phyloP scores from a whole-genome alignment of 495 filamentous ascomycete genomes.

The Annulohypoxylon maeteangense region DNA sequence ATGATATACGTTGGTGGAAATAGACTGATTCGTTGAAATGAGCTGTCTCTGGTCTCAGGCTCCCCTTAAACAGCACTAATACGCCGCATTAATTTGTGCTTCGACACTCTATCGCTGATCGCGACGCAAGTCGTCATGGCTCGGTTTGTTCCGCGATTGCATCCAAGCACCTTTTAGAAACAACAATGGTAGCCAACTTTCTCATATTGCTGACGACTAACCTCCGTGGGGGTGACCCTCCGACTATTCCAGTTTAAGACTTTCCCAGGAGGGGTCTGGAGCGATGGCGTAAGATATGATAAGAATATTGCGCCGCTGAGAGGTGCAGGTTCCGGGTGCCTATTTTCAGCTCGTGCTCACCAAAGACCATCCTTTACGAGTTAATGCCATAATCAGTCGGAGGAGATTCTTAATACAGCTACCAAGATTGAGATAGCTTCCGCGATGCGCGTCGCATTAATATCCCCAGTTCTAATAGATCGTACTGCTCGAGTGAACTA shows the following conservation, averaged over 20 bases:
- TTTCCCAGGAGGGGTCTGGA: constrained; percentile 11
- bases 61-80: constrained; percentile 3
- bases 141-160: constrained; percentile 16
- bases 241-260: not conserved
- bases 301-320: not conserved
- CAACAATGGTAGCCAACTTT: not conserved
- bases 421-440: not conserved
- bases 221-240: constrained; percentile 6
- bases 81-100: not conserved
- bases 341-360: not conserved
- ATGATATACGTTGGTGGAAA: constrained; percentile 8
- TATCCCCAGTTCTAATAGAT: constrained; percentile 4
- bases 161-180: not conserved
- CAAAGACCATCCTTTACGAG: not conserved
- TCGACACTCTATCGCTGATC: not conserved
- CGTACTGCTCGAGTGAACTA: not conserved
- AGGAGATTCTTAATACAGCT: not conserved
- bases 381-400: not conserved
- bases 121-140: not conserved
- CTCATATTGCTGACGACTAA: constrained; percentile 8
- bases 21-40: constrained; percentile 7
- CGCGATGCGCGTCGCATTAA: not conserved
- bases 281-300: constrained; percentile 5
- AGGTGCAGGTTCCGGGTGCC: not conserved
- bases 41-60: not conserved